Evolutionary conservation across 2,329 filamentous ascomycete genomes (phyloP).

Genomic region (Sporothrix euskadiensis): DNA sequence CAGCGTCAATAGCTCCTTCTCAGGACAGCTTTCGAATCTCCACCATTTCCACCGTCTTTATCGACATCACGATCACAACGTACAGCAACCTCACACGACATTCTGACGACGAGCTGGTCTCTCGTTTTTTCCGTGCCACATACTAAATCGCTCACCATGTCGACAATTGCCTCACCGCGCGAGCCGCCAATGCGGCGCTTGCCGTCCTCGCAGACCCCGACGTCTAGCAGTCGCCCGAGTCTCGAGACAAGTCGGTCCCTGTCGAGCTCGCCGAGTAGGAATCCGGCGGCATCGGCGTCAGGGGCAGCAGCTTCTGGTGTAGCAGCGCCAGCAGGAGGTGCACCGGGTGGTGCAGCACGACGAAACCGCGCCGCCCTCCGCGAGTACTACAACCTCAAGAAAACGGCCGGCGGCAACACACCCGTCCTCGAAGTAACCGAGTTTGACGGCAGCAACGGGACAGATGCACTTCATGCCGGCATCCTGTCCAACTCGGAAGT

Average conservation of each 20-base stretch:
- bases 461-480: constrained; percentile 28
- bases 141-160: constrained; percentile 49
- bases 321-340: constrained; percentile 35
- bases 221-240: constrained; percentile 73
- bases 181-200: constrained; percentile 61
- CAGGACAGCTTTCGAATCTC: constrained; percentile 1
- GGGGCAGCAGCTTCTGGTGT: constrained; percentile 30
- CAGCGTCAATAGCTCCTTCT: background rate
- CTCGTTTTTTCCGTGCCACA: background rate
- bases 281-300: constrained; percentile 35
- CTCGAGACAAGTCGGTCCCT: constrained; percentile 65
- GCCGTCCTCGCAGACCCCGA: constrained; percentile 58
- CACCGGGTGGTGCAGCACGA: constrained; percentile 41
- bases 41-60: background rate
- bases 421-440: constrained; percentile 49
- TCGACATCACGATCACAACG: background rate
- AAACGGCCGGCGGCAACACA: constrained; percentile 38
- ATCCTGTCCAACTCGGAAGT: constrained; percentile 52
- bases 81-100: background rate
- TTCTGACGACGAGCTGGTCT: constrained; percentile 12
- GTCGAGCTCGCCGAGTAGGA: constrained; percentile 55
- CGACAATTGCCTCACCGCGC: constrained; percentile 64
- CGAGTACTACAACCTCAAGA: constrained; percentile 89
- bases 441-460: constrained; percentile 34
- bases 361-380: constrained; percentile 82